Base-by-base conservation (phyloP, 148 eudicot species). In the Heliamphora exappendiculata region DNA sequence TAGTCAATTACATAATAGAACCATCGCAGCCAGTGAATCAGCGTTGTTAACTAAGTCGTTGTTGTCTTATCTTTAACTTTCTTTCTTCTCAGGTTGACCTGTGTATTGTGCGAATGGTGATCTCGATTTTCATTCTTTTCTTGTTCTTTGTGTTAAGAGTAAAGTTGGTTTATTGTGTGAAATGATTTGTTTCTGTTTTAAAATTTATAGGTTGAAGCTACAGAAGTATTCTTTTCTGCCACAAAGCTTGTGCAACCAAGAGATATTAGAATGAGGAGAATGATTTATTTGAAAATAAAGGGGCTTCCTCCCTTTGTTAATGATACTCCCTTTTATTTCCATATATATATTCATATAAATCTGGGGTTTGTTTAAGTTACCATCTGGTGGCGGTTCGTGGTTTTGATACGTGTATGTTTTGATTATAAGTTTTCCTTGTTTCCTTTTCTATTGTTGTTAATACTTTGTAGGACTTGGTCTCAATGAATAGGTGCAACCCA, bases 401-500 rank as follows among this genome's bases (percentile, higher is more conserved):
- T 47, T 70, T 14, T 24, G 1, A 45, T 28, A 29, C 44, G 50
- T 31, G 53, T 50, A 10, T 49, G 58, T 16, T 31, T 9, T 8
- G 7, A 12, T 50, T 59, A 50, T 70, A 49, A 70, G 19, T 70
- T 47, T 24, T 29, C 39, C 7, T 51, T 12, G 7, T 33, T 70
- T 16, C 13, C 50, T 51, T 71, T 53, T 33, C 17, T 71, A 4
- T 33, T 34, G 60, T 44, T 71, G 60, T 31, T 69, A 72, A 41
- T 44, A 33, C 14, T 10, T 29, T 76, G 58, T 79, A 96, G 99
- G 98, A 62, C 91, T 96, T 55, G 97, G 99, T 79, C 84, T 96
- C 13, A 86, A 91, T 75, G 99, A 96, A 83, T 98, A 96, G 81
- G 99, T 96, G 78, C 99, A 96, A 62, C 97, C 99, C 14, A 91